Evolutionary conservation across 805 yeast genomes (phyloP), one percentile per base, ranked within the genome.

Genomic region (Metschnikowia orientalis): DNA sequence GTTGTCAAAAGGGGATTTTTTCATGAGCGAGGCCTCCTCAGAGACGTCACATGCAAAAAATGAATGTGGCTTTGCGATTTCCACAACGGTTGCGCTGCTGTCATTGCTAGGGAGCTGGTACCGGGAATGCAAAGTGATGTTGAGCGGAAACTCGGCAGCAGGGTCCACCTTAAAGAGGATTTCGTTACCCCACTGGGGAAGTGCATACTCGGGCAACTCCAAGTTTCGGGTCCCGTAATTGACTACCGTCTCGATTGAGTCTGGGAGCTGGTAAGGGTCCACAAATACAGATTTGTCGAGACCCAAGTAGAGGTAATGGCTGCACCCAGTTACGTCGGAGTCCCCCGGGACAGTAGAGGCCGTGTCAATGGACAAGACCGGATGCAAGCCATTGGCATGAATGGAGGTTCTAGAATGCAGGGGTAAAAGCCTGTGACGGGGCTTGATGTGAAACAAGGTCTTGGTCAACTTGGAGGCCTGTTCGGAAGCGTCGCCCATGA

Each of bases 361-460:
- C 2, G 26, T 17, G 6, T n/a, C 36, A 8, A 44, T 22, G 2
- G 34, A 28, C 10, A 66, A 26, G 11, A 57, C 49, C 3, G 72
- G 71, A 37, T 67, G 72, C 50, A 55, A 38, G 3, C 72, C 69
- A 31, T 59, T 60, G 0, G 46, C 34, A 8, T 30, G 23, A 10
- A 49, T 25, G 12, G 19, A 12, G 14, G 39, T 14, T n/a, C 20
- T 6, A 8, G 35, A 29, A 5, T 3, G 9, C 8, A 22, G 26
- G 5, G 10, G 22, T 6, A 36, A 8, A 6, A 16, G 22, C 23
- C 69, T 43, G 37, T 63, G 67, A 21, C 67, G 45, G 4, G 71
- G 71, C 40, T 63, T 63, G 9, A 61, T 52, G 40, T 67, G 71
- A 45, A 67, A 64, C 36, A 67, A 38, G 0, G 72, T 67, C 28